These are phyloP conservation scores for Ogataea hybrid DNA, from an alignment of 1,139 yeast species.

Conservation along the genomic window DNA sequence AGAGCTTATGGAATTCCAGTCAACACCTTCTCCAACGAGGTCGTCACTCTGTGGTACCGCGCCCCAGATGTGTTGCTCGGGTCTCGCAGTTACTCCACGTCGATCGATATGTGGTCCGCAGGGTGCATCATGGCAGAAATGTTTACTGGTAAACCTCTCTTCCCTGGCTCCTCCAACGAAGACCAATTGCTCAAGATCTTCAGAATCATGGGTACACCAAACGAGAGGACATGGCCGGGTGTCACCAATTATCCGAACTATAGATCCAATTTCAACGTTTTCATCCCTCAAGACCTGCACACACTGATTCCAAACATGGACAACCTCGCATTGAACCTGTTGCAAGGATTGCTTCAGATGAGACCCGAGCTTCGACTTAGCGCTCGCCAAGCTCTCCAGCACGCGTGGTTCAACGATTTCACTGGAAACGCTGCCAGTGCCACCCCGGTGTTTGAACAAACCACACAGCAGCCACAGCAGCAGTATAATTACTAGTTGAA, in stretches of 20 bases:
- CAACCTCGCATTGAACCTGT: conserved; percentile 73
- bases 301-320: conserved; percentile 76
- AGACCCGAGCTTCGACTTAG: conserved; percentile 89
- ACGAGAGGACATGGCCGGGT: conserved; percentile 95
- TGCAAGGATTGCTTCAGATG: conserved; percentile 79
- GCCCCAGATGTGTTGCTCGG: conserved; percentile 98
- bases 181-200: conserved; percentile 89
- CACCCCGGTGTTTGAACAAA: conserved; percentile 12
- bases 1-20: conserved; percentile 98
- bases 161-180: conserved; percentile 95
- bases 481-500: conserved; percentile 8
- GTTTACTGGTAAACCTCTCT: conserved; percentile 97
- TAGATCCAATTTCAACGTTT: conserved; percentile 73
- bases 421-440: conserved; percentile 26
- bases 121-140: conserved; percentile 98
- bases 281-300: conserved; percentile 81
- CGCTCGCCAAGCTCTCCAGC: conserved; percentile 90
- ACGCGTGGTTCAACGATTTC: conserved; percentile 93
- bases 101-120: conserved; percentile 98
- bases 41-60: conserved; percentile 96
- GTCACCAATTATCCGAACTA: conserved; percentile 84
- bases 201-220: conserved; percentile 94
- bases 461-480: conserved; percentile 14
- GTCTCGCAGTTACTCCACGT: conserved; percentile 90
- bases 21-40: conserved; percentile 95